phyloP scores from a whole-genome alignment of 352 stramenopile genomes.

The Phytophthora ramorum region DNA sequence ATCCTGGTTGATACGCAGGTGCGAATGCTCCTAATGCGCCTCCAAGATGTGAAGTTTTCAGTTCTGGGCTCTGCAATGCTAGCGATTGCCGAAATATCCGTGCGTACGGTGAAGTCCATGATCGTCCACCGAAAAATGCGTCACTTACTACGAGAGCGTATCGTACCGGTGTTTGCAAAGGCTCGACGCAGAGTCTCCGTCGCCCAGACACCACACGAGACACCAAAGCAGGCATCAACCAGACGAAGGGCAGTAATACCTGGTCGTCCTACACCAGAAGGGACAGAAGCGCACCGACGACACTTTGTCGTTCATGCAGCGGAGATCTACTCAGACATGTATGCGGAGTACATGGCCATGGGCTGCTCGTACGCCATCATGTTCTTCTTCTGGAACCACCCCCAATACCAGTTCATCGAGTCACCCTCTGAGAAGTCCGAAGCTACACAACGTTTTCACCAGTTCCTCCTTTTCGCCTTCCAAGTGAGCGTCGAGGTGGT shows the following conservation, averaged over 20 bases:
- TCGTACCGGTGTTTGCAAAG: not conserved
- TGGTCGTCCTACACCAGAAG: not conserved
- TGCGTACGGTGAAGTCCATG: conserved; percentile 27
- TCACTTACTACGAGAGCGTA: not conserved
- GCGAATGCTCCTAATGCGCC: conserved; percentile 37
- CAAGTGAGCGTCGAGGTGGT: conserved; percentile 25
- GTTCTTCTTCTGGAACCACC: conserved; percentile 39
- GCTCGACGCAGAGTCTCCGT: not conserved
- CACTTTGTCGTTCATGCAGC: conserved; percentile 24
- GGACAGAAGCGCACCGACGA: not conserved
- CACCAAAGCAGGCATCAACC: not conserved
- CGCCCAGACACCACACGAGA: not conserved
- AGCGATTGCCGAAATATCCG: conserved; percentile 25
- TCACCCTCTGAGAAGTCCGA: not conserved
- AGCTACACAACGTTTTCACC: not conserved
- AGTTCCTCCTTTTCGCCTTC: conserved; percentile 6
- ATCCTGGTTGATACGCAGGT: conserved; percentile 47
- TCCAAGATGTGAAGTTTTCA: conserved; percentile 17
- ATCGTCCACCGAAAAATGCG: conserved; percentile 4
- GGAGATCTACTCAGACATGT: conserved; percentile 46
- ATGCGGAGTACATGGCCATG: conserved; percentile 53
- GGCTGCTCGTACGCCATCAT: conserved; percentile 45
- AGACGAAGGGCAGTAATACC: not conserved
- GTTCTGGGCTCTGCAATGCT: conserved; percentile 24
- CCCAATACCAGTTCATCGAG: conserved; percentile 25